A percentile compares a stretch with the other conserved stretches of the same genome.
phyloP scores from a whole-genome alignment of 2,329 filamentous ascomycete genomes.

The Penicillium sp. region DNA sequence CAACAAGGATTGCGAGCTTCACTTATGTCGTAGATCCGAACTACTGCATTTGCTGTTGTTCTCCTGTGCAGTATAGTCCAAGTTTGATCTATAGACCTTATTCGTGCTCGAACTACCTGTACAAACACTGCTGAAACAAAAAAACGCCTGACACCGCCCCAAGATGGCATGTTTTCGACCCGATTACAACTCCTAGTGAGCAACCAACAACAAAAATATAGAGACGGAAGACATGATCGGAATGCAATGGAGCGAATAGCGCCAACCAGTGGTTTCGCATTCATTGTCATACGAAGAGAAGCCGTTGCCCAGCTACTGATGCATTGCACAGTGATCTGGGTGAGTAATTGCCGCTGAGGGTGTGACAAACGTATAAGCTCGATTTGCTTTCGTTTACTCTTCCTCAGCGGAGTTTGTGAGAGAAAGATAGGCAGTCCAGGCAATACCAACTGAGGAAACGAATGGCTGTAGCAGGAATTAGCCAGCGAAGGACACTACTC shows the following conservation, averaged over 20 bases:
- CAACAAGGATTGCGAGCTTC: background rate
- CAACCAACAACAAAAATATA: conserved; percentile 13
- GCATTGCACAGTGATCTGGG: background rate
- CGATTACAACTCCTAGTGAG: conserved; percentile 25
- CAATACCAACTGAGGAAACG: conserved; percentile 92
- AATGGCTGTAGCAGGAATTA: conserved; percentile 69
- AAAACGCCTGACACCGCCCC: conserved; percentile 22
- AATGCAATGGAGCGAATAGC: conserved; percentile 14
- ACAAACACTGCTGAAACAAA: conserved; percentile 10
- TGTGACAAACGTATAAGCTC: background rate
- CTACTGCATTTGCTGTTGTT: background rate
- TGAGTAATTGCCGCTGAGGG: background rate
- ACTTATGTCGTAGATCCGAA: conserved; percentile 1
- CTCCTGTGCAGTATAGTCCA: background rate
- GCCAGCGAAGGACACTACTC: background rate
- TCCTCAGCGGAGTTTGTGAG: conserved; percentile 87
- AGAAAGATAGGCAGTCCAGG: conserved; percentile 96
- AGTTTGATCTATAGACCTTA: conserved; percentile 4
- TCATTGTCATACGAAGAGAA: background rate
- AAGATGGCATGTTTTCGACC: conserved; percentile 14
- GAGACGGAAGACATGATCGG: conserved; percentile 17
- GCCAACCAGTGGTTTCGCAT: background rate
- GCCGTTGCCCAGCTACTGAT: background rate
- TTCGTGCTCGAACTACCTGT: conserved; percentile 1
- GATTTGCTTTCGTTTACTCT: conserved; percentile 38